Evolutionary conservation across 2,329 filamentous ascomycete genomes (phyloP), one percentile per base, ranked within the genome.

Genomic region (Escovopsis weberi): DNA sequence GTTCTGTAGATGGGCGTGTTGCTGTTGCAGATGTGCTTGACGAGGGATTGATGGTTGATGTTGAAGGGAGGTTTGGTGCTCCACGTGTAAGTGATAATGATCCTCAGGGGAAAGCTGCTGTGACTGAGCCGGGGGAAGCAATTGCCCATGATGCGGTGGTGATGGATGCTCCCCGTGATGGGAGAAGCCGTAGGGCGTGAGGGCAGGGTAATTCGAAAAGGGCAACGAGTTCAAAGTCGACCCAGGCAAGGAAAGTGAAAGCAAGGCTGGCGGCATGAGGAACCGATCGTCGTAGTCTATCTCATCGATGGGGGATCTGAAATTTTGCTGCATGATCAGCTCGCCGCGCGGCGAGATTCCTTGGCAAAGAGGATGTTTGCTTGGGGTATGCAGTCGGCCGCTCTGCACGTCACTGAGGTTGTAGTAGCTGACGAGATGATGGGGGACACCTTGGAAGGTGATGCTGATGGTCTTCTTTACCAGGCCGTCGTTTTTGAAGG

Each of bases 391-490:
- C 10, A 89, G 67, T 12, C 57, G 61, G n/a, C 72, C 68, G 38
- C 68, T 65, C 51, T 78, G 70, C n/a, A 87, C 82, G 55, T 94
- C 86, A 6, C 85, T 77, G 10, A 89, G 70, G 37, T 68, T 85
- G 65, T 94, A 94, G 58, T 95, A 95, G 12, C 82, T 88, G 35
- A 94, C 86, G 41, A 95, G 65, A 54, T 94, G 87, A 54, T 94
- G 87, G 2, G 78, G 79, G 2, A 87, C 74, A 2, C 82, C 82
- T 26, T 80, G 72, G 40, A 82, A 78, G 2, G 74, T 78, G 34
- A 94, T 76, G 52, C 82, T 89, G 61, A 94, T 87, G 0, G 87
- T 94, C 68, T 94, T 94, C 70, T 95, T 95, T 48, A 94, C 75
- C 35, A 95, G 64, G 0, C 88, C 87, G 2, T 78, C 74, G 12